Percentiles rank a stretch among this genome's conserved stretches.
Evolutionary conservation across 2,329 filamentous ascomycete genomes (phyloP).

Genomic region (Cladophialophora carrionii): DNA sequence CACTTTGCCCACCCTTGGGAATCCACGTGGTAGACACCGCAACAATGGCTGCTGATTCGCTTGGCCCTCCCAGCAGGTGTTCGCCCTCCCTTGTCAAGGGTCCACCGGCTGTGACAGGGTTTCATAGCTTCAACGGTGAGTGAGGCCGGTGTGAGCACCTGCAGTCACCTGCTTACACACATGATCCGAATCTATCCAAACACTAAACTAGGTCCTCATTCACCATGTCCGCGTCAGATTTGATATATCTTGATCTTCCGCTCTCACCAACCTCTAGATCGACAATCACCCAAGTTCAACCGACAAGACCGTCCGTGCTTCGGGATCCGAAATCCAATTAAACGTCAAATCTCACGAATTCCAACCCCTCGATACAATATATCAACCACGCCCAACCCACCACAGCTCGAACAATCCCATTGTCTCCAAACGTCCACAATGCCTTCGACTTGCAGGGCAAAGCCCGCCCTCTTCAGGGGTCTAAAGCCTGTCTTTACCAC

Average conservation of each 20-base stretch:
- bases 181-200: constrained; percentile 9
- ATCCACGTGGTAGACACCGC: constrained; percentile 1
- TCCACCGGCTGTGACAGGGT: constrained; percentile 11
- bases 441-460: constrained; percentile 32
- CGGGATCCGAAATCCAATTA: neutral
- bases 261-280: constrained; percentile 2
- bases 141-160: neutral
- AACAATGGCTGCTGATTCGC: neutral
- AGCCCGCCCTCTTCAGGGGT: constrained; percentile 33
- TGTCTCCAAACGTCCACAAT: constrained; percentile 9
- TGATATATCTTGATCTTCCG: constrained; percentile 17
- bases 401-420: constrained; percentile 9
- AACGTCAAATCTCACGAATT: constrained; percentile 16
- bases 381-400: neutral
- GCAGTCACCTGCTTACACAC: constrained; percentile 15
- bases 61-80: neutral
- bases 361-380: constrained; percentile 16
- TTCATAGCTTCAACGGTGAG: constrained; percentile 21
- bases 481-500: constrained; percentile 30
- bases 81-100: neutral
- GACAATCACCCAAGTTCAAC: neutral
- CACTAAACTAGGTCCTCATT: constrained; percentile 5
- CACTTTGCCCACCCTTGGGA: neutral
- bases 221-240: constrained; percentile 7
- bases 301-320: constrained; percentile 11